Percentiles rank a stretch among this genome's conserved stretches.
phyloP scores from a whole-genome alignment of 352 stramenopile species.

The Phytophthora fragariae region DNA sequence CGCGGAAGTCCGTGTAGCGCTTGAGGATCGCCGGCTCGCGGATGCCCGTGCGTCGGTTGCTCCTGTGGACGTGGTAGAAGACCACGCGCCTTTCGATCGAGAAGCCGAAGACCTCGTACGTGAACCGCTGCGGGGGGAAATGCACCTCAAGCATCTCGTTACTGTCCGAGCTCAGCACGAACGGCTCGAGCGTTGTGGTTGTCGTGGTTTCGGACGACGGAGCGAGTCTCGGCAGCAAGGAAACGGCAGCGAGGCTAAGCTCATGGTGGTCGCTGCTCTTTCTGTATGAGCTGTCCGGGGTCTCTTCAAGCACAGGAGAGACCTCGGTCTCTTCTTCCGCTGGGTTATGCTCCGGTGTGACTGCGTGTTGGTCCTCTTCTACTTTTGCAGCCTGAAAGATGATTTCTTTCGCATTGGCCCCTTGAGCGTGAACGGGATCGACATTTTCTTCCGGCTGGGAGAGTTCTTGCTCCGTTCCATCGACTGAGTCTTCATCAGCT shows the following conservation, averaged over 20 bases:
- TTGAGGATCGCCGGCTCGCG: conserved; percentile 40
- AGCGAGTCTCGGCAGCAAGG: conserved; percentile 6
- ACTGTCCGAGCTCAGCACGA: conserved; percentile 20
- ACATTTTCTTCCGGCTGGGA: neutral
- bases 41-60: conserved; percentile 28
- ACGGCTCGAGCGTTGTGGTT: conserved; percentile 23
- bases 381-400: conserved; percentile 18
- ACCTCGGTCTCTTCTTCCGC: conserved; percentile 4
- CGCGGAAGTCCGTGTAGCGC: conserved; percentile 60
- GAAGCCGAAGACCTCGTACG: conserved; percentile 48
- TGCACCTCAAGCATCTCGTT: conserved; percentile 24
- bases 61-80: conserved; percentile 54
- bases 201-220: conserved; percentile 10
- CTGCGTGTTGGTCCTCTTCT: neutral
- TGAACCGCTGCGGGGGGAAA: conserved; percentile 23
- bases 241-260: neutral
- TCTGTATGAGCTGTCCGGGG: neutral
- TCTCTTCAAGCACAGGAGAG: neutral
- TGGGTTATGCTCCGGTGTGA: neutral
- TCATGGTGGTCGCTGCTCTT: conserved; percentile 12
- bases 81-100: conserved; percentile 44
- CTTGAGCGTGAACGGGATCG: neutral
- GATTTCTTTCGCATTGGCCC: conserved; percentile 1
- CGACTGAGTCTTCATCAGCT: conserved; percentile 1
- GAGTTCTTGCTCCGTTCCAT: neutral